Base-by-base conservation (phyloP, 331 rosid genomes). In the Cydonia oblonga region DNA sequence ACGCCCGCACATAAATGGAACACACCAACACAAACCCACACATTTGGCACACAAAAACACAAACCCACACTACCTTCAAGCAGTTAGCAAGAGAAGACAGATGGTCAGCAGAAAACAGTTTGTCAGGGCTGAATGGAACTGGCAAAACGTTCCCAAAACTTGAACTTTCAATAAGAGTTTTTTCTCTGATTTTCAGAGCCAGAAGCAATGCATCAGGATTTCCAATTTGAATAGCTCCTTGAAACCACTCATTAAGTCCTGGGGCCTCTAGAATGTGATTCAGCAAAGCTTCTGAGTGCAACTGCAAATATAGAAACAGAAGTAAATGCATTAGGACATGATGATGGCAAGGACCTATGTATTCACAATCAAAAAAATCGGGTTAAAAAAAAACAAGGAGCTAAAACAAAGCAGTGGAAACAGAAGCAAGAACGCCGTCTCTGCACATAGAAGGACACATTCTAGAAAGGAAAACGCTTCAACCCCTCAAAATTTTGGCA, bases 161-260 rank as follows among this genome's bases (percentile, higher is more conserved):
- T 14, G 89, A 38, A 74, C 86, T 80, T 44, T 86, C 96, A 28
- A 53, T 42, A 38, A 82, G 74, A 61, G 76, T 58, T 46, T 83
- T 89, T 44, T 89, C 93, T 59, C 81, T 72, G 60, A 87, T 19
- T 83, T 85, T 88, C 75, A 95, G 64, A 77, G 97, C 96, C 76
- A 95, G 82, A 64, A 89, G 90, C 80, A 95, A 75, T 30, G 97
- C 93, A 87, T 95, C 97, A 67, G 99, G 97, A 79, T 95, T 95
- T 84, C 96, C 96, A 54, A 70, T 76, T 77, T 85, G 91, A 18
- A 71, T 74, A 66, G 97, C 95, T 64, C 84, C 87, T 72, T 82
- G 87, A 84, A 91, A 91, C 97, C 99, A 95, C 65, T 91, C 90
- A 11, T 24, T 70, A 57, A 95, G 81, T 68, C 88, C 97, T 16